Percentiles rank a stretch among this genome's conserved stretches.
Conservation (phyloP, 371 early-diverging fungal genomes). For the Mortierella sp. region DNA sequence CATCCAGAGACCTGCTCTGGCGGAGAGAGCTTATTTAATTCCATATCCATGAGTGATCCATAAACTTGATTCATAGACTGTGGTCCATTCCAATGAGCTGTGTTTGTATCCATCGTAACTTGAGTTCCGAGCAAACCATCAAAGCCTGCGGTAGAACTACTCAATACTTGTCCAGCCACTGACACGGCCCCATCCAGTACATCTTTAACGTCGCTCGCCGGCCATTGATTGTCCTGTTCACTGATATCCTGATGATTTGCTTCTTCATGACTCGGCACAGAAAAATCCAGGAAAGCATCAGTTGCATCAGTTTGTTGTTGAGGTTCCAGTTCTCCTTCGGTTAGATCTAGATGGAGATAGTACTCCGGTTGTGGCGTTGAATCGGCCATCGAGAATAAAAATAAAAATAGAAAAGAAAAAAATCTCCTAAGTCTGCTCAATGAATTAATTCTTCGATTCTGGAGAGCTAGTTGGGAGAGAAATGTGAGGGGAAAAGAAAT, state of each 20-base stretch:
- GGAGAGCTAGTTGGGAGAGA: not conserved
- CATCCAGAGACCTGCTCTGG: constrained; percentile 26
- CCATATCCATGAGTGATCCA: constrained; percentile 56
- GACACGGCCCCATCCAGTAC: not conserved
- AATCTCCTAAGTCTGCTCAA: not conserved
- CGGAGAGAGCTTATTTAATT: constrained; percentile 33
- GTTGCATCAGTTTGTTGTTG: constrained; percentile 13
- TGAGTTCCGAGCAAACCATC: constrained; percentile 14
- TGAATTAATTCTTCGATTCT: not conserved
- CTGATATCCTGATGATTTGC: not conserved
- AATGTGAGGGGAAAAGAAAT: not conserved
- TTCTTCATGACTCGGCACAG: constrained; percentile 14
- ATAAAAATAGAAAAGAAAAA: not conserved
- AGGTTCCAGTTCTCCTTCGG: constrained; percentile 30
- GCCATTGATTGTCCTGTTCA: constrained; percentile 19
- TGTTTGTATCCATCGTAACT: constrained; percentile 7
- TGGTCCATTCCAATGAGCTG: constrained; percentile 17
- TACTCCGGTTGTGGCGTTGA: constrained; percentile 43
- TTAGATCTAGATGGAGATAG: constrained; percentile 49
- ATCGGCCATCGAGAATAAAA: constrained; percentile 33
- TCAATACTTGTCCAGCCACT: not conserved
- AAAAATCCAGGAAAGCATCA: constrained; percentile 29
- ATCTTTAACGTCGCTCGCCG: constrained; percentile 4
- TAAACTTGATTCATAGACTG: constrained; percentile 26
- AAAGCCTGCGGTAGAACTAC: constrained; percentile 6